Evolutionary conservation across 73 alveolate species (phyloP).

Genomic region (Paramecium sexaurelia): DNA sequence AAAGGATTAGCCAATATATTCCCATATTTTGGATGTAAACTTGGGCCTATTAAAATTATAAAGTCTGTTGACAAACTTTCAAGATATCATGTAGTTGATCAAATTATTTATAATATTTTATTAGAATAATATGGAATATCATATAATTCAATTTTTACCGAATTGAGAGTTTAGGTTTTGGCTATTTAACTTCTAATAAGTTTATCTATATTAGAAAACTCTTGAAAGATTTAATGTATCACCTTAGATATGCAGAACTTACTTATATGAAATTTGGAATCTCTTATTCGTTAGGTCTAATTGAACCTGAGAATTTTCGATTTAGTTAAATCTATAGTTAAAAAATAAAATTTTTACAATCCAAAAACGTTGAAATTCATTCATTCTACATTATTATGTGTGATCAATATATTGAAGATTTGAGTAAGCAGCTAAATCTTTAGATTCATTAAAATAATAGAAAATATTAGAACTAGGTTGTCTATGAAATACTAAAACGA

Average conservation of each 20-base stretch:
- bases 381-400: not conserved
- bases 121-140: not conserved
- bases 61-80: not conserved
- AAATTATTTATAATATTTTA: not conserved
- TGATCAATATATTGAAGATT: not conserved
- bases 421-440: not conserved
- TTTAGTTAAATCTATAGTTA: not conserved
- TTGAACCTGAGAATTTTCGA: not conserved
- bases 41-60: not conserved
- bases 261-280: not conserved
- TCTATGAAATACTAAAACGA: not conserved
- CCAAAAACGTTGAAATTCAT: not conserved
- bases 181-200: not conserved
- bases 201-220: not conserved
- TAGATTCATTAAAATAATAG: not conserved
- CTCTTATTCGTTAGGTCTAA: not conserved
- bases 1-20: not conserved
- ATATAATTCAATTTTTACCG: not conserved
- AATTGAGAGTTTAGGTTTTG: not conserved
- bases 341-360: not conserved
- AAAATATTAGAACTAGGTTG: not conserved
- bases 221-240: not conserved
- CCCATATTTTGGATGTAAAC: not conserved
- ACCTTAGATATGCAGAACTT: not conserved
- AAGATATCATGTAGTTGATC: not conserved